Conservation (phyloP, 495 filamentous ascomycete genomes). For the Aspergillus indologenus region DNA sequence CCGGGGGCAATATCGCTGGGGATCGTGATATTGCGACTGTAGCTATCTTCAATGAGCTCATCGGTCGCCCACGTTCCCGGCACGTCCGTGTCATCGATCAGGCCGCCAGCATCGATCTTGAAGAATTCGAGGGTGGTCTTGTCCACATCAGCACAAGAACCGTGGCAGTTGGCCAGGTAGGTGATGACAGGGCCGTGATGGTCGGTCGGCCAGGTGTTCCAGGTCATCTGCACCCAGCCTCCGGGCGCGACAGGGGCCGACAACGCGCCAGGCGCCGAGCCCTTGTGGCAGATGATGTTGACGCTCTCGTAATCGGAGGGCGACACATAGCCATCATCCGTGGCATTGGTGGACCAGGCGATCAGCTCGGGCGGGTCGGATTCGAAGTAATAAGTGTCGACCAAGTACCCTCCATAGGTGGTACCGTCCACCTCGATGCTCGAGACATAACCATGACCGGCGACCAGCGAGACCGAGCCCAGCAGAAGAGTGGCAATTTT, state of each 20-base stretch:
- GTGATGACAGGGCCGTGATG: slow-evolving; percentile 71
- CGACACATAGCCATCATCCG: slow-evolving; percentile 57
- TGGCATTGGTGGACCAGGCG: slow-evolving; percentile 54
- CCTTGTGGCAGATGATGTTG: slow-evolving; percentile 69
- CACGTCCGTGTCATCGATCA: slow-evolving; percentile 44
- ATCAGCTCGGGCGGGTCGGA: slow-evolving; percentile 48
- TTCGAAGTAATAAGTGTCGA: slow-evolving; percentile 31
- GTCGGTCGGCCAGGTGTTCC: slow-evolving; percentile 63
- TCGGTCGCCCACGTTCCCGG: slow-evolving; percentile 66
- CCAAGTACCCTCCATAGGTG: slow-evolving; percentile 21
- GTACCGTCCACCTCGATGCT: slow-evolving; percentile 17
- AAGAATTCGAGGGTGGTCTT: slow-evolving; percentile 64
- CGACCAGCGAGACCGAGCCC: slow-evolving; percentile 8
- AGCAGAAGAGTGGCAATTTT: slow-evolving; percentile 11
- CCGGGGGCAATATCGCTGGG: slow-evolving; percentile 59
- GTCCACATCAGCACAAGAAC: slow-evolving; percentile 61
- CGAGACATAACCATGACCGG: slow-evolving; percentile 15
- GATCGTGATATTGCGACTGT: slow-evolving; percentile 64
- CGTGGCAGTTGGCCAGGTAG: slow-evolving; percentile 70
- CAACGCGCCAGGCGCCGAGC: slow-evolving; percentile 48
- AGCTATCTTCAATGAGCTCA: slow-evolving; percentile 59
- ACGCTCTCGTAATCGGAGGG: slow-evolving; percentile 43
- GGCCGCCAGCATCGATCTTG: slow-evolving; percentile 68
- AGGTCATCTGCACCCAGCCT: slow-evolving; percentile 53
- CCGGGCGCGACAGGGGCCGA: slow-evolving; percentile 54